Conservation (phyloP, 108 stramenopile genomes). For the Mayamaea pseudoterrestris region DNA sequence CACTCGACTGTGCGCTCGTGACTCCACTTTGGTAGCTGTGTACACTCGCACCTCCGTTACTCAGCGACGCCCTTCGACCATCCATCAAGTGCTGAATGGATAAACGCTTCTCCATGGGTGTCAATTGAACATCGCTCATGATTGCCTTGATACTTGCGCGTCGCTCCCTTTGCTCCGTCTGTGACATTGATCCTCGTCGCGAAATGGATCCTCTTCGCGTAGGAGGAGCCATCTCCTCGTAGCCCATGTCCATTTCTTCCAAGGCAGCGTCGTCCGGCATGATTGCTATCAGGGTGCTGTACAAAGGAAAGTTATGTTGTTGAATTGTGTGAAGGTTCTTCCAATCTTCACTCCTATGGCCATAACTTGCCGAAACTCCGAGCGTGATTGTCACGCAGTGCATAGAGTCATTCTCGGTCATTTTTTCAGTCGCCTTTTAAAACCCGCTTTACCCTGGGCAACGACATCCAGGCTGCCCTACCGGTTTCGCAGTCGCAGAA, state of each 20-base stretch:
- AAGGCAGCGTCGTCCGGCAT: too few species aligned
- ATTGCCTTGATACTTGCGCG: conserved; percentile 58
- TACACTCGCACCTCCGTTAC: conserved; percentile 2
- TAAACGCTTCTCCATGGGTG: conserved; percentile 37
- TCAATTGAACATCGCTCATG: conserved; percentile 36
- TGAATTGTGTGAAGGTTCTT: too few species aligned
- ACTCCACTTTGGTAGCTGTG: conserved; percentile 1
- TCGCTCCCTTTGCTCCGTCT: conserved; percentile 31
- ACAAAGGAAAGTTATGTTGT: too few species aligned
- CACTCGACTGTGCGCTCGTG: not conserved
- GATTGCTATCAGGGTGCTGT: too few species aligned
- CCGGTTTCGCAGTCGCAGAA: too few species aligned
- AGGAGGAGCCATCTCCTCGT: not conserved
- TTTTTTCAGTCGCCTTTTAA: too few species aligned
- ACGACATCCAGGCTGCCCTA: too few species aligned
- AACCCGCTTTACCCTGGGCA: too few species aligned
- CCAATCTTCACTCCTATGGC: too few species aligned
- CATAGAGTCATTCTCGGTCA: too few species aligned
- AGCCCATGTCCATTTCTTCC: not conserved
- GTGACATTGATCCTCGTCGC: conserved; percentile 11
- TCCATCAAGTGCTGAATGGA: conserved; percentile 67
- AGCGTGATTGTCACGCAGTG: too few species aligned
- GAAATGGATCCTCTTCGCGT: conserved; percentile 5
- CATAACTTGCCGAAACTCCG: too few species aligned
- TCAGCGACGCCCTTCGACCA: conserved; percentile 29